phyloP scores from a whole-genome alignment of 2,329 filamentous ascomycete genomes.

The Cryphonectria parasitica region DNA sequence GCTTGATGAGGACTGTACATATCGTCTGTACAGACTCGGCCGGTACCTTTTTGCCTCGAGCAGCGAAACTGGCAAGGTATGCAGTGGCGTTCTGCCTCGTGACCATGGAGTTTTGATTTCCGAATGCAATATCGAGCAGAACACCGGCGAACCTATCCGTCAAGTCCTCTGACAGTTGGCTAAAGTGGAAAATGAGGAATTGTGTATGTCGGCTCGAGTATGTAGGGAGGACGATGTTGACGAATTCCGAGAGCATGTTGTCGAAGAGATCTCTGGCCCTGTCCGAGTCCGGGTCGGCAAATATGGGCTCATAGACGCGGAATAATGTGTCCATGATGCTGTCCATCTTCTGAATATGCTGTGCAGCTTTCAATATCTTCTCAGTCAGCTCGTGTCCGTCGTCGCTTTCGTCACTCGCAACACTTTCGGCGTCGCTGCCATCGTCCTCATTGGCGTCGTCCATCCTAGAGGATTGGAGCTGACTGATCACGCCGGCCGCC shows the following conservation, averaged over 20 bases:
- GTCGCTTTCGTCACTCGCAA: slow-evolving; percentile 70
- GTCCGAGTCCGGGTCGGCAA: slow-evolving; percentile 69
- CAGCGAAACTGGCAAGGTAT: slow-evolving; percentile 93
- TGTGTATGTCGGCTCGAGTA: slow-evolving; percentile 52
- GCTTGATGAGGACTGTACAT: slow-evolving; percentile 76
- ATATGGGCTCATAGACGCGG: slow-evolving; percentile 75
- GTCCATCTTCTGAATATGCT: slow-evolving; percentile 90
- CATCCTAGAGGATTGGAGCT: slow-evolving; percentile 41
- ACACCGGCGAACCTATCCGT: slow-evolving; percentile 82
- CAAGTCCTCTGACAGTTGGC: slow-evolving; percentile 77
- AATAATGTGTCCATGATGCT: slow-evolving; percentile 88
- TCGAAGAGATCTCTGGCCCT: slow-evolving; percentile 75
- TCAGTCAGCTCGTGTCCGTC: slow-evolving; percentile 62
- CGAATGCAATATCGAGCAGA: slow-evolving; percentile 73
- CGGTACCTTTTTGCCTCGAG: slow-evolving; percentile 82
- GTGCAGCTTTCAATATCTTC: slow-evolving; percentile 72
- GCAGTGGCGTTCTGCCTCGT: slow-evolving; percentile 84
- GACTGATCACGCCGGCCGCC: slow-evolving; percentile 71
- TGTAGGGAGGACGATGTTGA: slow-evolving; percentile 84
- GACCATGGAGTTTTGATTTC: slow-evolving; percentile 71
- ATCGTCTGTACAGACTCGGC: slow-evolving; percentile 78
- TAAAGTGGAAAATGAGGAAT: slow-evolving; percentile 94
- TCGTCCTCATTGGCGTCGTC: slow-evolving; percentile 55
- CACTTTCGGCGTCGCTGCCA: slow-evolving; percentile 71
- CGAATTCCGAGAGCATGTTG: slow-evolving; percentile 82